A percentile compares a stretch with the other conserved stretches of the same genome.
Conservation (phyloP, 1,284 basidiomycete species). For the Rhodotorula sp. region DNA sequence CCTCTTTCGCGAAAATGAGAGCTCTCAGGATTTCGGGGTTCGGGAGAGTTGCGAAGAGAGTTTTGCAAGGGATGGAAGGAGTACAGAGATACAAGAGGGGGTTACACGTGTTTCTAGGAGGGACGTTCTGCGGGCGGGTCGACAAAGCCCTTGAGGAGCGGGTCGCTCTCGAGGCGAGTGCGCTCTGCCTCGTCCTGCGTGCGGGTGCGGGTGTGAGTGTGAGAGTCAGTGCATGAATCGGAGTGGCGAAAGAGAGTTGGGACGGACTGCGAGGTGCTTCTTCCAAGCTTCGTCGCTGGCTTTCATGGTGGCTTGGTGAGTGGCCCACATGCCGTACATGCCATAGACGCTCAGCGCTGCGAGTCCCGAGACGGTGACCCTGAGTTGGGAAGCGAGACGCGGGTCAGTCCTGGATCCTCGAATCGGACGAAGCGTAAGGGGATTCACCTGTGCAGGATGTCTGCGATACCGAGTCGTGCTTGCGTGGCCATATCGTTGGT, state of each 20-base stretch:
- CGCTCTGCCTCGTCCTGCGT: slow-evolving; percentile 16
- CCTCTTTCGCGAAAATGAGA: background rate
- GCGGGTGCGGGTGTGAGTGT: no score
- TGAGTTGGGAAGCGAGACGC: background rate
- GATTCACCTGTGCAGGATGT: slow-evolving; percentile 12
- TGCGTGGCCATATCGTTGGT: background rate
- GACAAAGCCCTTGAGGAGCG: slow-evolving; percentile 32
- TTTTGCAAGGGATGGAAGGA: background rate
- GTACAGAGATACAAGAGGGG: background rate
- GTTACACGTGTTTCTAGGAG: background rate
- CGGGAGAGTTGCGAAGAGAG: background rate
- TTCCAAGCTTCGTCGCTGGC: slow-evolving; percentile 27
- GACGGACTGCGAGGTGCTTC: slow-evolving; percentile 25
- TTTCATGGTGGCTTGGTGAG: slow-evolving; percentile 32
- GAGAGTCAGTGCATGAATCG: no score
- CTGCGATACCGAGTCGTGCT: slow-evolving; percentile 4
- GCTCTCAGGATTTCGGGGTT: background rate
- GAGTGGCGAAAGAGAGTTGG: background rate
- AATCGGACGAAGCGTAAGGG: background rate
- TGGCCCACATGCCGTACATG: slow-evolving; percentile 34
- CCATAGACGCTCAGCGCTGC: slow-evolving; percentile 33
- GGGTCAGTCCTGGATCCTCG: background rate
- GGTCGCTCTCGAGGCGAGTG: slow-evolving; percentile 12
- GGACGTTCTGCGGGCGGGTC: slow-evolving; percentile 26
- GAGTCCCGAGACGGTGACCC: slow-evolving; percentile 32